phyloP scores from a whole-genome alignment of 257 asterid species.

The Primulina eburnea region DNA sequence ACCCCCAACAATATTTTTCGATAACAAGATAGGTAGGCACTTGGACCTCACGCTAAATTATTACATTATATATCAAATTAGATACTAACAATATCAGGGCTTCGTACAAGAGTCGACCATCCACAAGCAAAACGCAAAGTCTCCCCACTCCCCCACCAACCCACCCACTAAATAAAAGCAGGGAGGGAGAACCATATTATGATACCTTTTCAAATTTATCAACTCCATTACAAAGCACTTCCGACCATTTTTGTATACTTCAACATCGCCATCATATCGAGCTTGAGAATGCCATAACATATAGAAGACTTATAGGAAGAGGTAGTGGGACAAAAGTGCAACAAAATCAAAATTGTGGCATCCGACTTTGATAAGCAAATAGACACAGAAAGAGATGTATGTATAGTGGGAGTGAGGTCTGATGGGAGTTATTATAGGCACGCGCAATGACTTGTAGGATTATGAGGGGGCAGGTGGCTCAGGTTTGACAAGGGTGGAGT shows the following conservation, averaged over 20 bases:
- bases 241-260: slow-evolving; percentile 24
- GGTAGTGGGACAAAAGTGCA: slow-evolving; percentile 24
- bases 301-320: slow-evolving; percentile 10
- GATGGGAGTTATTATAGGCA: slow-evolving; percentile 43
- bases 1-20: too few species aligned
- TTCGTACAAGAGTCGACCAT: slow-evolving; percentile 28
- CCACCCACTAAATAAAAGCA: slow-evolving; percentile 34
- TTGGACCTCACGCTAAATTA: neutral
- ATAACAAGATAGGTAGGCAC: neutral
- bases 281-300: slow-evolving; percentile 19
- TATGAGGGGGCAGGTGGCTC: slow-evolving; percentile 62
- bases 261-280: slow-evolving; percentile 31
- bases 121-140: slow-evolving; percentile 29
- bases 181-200: slow-evolving; percentile 26
- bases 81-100: neutral
- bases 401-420: slow-evolving; percentile 25
- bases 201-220: slow-evolving; percentile 29
- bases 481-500: slow-evolving; percentile 50
- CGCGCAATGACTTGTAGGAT: slow-evolving; percentile 29
- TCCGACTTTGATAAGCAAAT: slow-evolving; percentile 33
- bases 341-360: slow-evolving; percentile 33
- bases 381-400: slow-evolving; percentile 19
- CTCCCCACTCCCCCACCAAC: slow-evolving; percentile 39
- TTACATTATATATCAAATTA: too few species aligned
- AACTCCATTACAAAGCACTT: slow-evolving; percentile 32